A percentile compares a stretch with the other conserved stretches of the same genome.
Conservation (phyloP, 495 filamentous ascomycete species). For the Xylaria grammica region DNA sequence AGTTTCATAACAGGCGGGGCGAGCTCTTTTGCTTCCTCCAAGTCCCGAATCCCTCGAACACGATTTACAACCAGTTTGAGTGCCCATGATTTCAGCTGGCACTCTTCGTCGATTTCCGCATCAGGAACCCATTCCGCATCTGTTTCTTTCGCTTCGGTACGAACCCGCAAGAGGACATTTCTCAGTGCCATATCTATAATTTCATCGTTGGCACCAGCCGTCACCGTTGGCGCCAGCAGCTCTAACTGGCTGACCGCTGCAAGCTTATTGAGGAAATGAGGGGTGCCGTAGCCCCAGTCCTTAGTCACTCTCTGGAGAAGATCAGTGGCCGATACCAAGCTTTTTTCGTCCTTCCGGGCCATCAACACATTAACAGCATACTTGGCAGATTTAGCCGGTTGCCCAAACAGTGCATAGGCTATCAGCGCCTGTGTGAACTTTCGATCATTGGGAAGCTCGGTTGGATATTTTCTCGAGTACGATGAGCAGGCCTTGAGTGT, state of each 20-base stretch:
- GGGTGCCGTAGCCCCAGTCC: conserved; percentile 75
- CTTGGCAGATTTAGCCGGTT: conserved; percentile 83
- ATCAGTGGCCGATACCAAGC: conserved; percentile 81
- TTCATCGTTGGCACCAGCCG: conserved; percentile 72
- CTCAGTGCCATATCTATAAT: conserved; percentile 81
- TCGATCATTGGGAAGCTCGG: conserved; percentile 82
- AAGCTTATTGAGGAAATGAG: conserved; percentile 82
- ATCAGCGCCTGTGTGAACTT: conserved; percentile 82
- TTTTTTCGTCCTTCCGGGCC: conserved; percentile 78
- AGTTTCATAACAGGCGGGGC: conserved; percentile 75
- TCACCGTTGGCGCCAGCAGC: conserved; percentile 74
- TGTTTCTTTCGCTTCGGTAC: conserved; percentile 55
- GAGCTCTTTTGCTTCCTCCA: conserved; percentile 65
- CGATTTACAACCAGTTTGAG: conserved; percentile 88
- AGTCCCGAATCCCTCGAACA: conserved; percentile 67
- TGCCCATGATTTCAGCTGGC: conserved; percentile 84
- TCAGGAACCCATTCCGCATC: conserved; percentile 72
- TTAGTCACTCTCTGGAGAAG: conserved; percentile 74
- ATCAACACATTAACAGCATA: conserved; percentile 91
- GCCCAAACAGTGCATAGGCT: conserved; percentile 79
- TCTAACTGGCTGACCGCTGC: conserved; percentile 83
- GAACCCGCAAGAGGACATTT: conserved; percentile 73
- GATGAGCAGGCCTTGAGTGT: conserved; percentile 91
- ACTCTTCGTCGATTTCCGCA: conserved; percentile 74
- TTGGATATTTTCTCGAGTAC: conserved; percentile 83